These are phyloP conservation scores for Amaranthus tricolor DNA, from an alignment of 179 eudicot genomes.

Conservation along the genomic window DNA sequence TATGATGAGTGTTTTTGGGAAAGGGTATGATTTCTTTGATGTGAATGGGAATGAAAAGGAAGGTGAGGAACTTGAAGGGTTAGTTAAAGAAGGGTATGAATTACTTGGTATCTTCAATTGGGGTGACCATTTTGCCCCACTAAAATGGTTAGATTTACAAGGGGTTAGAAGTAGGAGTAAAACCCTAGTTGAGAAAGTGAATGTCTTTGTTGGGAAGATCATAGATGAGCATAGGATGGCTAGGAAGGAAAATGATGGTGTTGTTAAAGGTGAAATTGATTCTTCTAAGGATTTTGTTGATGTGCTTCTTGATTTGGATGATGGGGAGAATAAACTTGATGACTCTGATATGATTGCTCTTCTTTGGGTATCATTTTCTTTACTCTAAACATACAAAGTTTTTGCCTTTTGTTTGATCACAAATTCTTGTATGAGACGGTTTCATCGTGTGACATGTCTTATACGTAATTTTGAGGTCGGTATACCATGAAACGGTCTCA, in stretches of 20 bases:
- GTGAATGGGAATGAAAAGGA: constrained; percentile 11
- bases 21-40: constrained; percentile 31
- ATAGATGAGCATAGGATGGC: constrained; percentile 52
- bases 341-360: constrained; percentile 87
- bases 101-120: constrained; percentile 71
- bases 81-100: constrained; percentile 85
- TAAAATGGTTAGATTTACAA: constrained; percentile 71
- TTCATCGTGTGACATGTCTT: too few species aligned
- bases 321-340: constrained; percentile 39
- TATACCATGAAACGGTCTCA: too few species aligned
- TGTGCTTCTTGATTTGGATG: constrained; percentile 67
- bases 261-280: constrained; percentile 21
- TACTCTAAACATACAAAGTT: not conserved
- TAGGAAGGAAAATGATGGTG: constrained; percentile 17
- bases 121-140: constrained; percentile 79
- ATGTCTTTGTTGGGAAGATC: constrained; percentile 59
- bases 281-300: constrained; percentile 65
- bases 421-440: too few species aligned
- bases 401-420: not conserved
- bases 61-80: constrained; percentile 36
- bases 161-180: constrained; percentile 70
- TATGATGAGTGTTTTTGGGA: constrained; percentile 83
- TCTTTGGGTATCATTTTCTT: constrained; percentile 68
- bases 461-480: too few species aligned
- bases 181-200: constrained; percentile 47